phyloP scores from a whole-genome alignment of 2,329 filamentous ascomycete genomes.

The Gnomoniopsis sp. region DNA sequence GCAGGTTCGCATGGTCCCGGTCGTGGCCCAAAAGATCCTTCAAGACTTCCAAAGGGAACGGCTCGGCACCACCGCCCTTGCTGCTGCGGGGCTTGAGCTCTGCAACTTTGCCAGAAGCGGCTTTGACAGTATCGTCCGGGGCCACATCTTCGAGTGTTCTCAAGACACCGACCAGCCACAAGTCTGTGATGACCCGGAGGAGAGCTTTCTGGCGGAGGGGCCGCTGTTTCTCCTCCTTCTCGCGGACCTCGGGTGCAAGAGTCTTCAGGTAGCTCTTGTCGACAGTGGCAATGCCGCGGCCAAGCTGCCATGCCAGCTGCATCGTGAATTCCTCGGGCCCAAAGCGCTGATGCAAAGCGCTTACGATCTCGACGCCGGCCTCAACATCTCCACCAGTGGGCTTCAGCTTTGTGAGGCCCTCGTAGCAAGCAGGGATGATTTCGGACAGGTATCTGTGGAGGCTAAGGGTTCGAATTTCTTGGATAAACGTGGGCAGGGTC shows the following conservation, averaged over 20 bases:
- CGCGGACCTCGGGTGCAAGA: conserved; percentile 75
- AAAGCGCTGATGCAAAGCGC: conserved; percentile 93
- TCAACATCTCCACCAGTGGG: conserved; percentile 80
- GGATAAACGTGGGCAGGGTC: conserved; percentile 77
- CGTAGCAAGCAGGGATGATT: conserved; percentile 92
- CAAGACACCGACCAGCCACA: conserved; percentile 90
- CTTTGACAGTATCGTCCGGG: conserved; percentile 62
- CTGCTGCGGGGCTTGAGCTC: conserved; percentile 57
- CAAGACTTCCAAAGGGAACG: conserved; percentile 94
- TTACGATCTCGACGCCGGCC: conserved; percentile 87
- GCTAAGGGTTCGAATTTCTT: conserved; percentile 86
- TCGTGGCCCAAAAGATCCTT: conserved; percentile 95
- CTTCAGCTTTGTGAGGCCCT: conserved; percentile 89
- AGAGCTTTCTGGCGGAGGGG: conserved; percentile 81
- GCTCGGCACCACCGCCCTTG: conserved; percentile 71
- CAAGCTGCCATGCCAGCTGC: conserved; percentile 87
- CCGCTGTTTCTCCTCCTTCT: conserved; percentile 94
- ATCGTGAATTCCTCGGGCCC: conserved; percentile 86
- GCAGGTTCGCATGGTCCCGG: conserved; percentile 85
- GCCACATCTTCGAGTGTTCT: conserved; percentile 71
- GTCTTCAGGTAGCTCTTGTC: conserved; percentile 81
- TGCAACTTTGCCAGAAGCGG: conserved; percentile 59
- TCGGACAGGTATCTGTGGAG: conserved; percentile 96
- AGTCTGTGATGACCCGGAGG: conserved; percentile 85
- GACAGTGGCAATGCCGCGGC: conserved; percentile 84